A percentile compares a stretch with the other conserved stretches of the same genome.
phyloP scores from a whole-genome alignment of 495 filamentous ascomycete genomes.

The Neurospora sp. region DNA sequence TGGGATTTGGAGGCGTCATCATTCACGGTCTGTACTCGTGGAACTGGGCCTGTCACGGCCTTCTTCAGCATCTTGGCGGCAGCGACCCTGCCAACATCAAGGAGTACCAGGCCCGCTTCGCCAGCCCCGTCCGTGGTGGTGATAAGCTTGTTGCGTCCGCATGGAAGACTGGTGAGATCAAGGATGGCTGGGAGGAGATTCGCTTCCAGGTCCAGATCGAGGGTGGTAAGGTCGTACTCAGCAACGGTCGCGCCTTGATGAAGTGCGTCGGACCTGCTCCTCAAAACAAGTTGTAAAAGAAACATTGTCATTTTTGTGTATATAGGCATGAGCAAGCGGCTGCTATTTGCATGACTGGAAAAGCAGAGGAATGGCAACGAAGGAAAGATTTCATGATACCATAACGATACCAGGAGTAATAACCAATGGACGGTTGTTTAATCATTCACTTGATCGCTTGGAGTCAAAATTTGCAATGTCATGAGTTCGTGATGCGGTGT shows the following conservation, averaged over 20 bases:
- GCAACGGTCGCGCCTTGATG: slow-evolving; percentile 73
- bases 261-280: slow-evolving; percentile 41
- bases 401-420: not conserved
- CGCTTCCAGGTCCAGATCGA: slow-evolving; percentile 64
- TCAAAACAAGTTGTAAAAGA: slow-evolving; percentile 54
- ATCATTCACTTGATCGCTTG: not conserved
- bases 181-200: slow-evolving; percentile 71
- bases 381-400: not conserved
- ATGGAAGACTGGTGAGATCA: slow-evolving; percentile 53
- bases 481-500: not conserved
- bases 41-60: slow-evolving; percentile 69
- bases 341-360: not conserved
- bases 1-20: slow-evolving; percentile 83
- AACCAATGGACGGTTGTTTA: not conserved
- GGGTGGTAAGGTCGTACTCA: slow-evolving; percentile 66
- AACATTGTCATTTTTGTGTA: not conserved
- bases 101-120: slow-evolving; percentile 83
- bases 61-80: slow-evolving; percentile 61
- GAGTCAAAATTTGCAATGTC: not conserved
- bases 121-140: slow-evolving; percentile 69
- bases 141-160: slow-evolving; percentile 57
- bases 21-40: slow-evolving; percentile 82
- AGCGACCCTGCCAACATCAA: slow-evolving; percentile 69
- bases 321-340: not conserved
- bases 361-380: not conserved